Conservation (phyloP, 1,284 basidiomycete species). For the Lignosus rhinocerotis region DNA sequence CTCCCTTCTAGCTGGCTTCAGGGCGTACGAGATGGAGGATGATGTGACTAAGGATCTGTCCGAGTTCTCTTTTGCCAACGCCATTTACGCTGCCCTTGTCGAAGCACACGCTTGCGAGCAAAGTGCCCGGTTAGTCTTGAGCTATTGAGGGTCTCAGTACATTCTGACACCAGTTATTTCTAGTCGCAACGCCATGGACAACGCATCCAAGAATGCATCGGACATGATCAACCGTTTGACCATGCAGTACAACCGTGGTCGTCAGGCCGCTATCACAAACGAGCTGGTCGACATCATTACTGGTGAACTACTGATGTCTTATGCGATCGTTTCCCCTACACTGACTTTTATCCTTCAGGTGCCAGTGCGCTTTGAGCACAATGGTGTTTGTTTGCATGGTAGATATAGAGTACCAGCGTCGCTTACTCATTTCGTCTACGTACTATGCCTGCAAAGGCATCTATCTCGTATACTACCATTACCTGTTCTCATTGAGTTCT, state of each 20-base stretch:
- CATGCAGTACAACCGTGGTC: constrained; percentile 98
- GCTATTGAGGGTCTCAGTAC: background rate
- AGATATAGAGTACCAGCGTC: constrained; percentile 22
- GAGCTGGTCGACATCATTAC: constrained; percentile 95
- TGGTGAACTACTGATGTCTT: constrained; percentile 46
- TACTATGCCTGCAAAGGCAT: background rate
- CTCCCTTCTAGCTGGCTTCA: constrained; percentile 71
- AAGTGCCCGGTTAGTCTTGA: constrained; percentile 68
- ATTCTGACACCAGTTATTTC: background rate
- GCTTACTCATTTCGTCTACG: constrained; percentile 8
- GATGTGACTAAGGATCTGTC: constrained; percentile 93
- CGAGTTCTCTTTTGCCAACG: constrained; percentile 96
- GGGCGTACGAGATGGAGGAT: constrained; percentile 94
- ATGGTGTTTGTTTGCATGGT: background rate
- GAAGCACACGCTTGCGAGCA: constrained; percentile 97
- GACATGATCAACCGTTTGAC: constrained; percentile 88
- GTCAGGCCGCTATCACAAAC: constrained; percentile 97
- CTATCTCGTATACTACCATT: background rate
- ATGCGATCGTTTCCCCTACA: background rate
- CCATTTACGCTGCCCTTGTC: constrained; percentile 91
- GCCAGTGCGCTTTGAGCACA: constrained; percentile 28
- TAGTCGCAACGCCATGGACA: constrained; percentile 99
- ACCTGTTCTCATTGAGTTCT: too few relatives aligned
- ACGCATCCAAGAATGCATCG: constrained; percentile 96
- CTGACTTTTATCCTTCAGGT: constrained; percentile 17